These are phyloP conservation scores for Solanum peruvianum DNA, from an alignment of 257 asterid genomes.

Conservation along the genomic window DNA sequence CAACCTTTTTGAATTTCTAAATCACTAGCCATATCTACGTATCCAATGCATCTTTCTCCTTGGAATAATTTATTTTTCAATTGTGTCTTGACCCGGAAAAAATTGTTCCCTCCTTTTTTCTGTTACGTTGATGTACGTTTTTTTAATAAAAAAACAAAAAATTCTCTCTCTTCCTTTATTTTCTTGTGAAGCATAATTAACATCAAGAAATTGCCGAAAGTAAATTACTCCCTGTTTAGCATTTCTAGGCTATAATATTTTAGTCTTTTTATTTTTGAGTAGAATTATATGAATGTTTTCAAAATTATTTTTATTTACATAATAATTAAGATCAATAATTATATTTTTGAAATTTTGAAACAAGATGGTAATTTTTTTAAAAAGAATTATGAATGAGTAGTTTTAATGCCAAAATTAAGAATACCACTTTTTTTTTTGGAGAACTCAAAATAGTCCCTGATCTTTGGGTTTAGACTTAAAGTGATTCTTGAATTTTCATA, in stretches of 20 bases:
- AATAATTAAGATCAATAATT: too few relatives aligned
- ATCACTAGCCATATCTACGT: background rate
- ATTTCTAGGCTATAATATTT: background rate
- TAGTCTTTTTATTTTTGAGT: background rate
- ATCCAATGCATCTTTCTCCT: background rate
- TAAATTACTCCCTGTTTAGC: background rate
- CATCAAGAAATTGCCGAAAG: background rate
- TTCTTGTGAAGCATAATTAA: background rate
- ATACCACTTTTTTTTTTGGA: too few relatives aligned
- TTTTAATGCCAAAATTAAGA: too few relatives aligned
- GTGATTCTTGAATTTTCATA: too few relatives aligned
- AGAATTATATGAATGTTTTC: too few relatives aligned
- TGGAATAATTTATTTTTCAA: background rate
- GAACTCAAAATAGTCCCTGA: too few relatives aligned
- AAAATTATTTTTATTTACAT: too few relatives aligned
- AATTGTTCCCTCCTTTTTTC: background rate
- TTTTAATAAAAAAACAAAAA: too few relatives aligned
- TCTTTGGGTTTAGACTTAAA: too few relatives aligned
- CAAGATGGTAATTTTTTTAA: too few relatives aligned
- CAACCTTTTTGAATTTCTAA: background rate
- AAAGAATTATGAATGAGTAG: too few relatives aligned
- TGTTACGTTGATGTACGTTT: background rate
- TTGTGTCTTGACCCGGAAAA: background rate
- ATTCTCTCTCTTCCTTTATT: background rate
- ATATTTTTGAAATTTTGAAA: too few relatives aligned